Evolutionary conservation across 1,284 basidiomycete species (phyloP).

Genomic region (Sparassis latifolia): DNA sequence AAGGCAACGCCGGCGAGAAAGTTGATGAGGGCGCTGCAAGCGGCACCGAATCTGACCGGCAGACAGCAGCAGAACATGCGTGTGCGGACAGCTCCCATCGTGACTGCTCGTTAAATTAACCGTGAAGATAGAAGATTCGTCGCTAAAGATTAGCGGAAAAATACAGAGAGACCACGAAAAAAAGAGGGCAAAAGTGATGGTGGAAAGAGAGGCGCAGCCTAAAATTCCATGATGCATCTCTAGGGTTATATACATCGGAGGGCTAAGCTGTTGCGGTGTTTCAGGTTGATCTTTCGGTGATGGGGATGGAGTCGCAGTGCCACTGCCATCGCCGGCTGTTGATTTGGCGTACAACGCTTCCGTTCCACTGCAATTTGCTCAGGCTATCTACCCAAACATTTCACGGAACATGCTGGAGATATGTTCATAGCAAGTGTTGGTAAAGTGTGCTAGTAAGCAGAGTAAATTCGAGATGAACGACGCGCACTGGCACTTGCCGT

Average conservation of each 20-base stretch:
- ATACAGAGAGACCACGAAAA: conserved; percentile 11
- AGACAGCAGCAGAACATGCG: conserved; percentile 55
- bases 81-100: conserved; percentile 24
- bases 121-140: conserved; percentile 3
- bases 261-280: not conserved
- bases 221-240: not conserved
- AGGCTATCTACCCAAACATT: too few species aligned
- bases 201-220: conserved; percentile 20
- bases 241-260: not conserved
- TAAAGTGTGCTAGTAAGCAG: too few species aligned
- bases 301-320: not conserved
- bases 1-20: conserved; percentile 38
- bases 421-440: too few species aligned
- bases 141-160: conserved; percentile 6
- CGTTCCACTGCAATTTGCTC: too few species aligned
- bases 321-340: too few species aligned
- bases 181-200: conserved; percentile 13
- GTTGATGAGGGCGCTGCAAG: conserved; percentile 44
- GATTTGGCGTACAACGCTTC: too few species aligned
- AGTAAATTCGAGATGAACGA: too few species aligned
- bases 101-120: conserved; percentile 3
- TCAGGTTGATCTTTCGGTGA: not conserved
- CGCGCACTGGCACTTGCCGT: too few species aligned
- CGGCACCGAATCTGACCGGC: conserved; percentile 55
- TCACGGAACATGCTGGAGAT: too few species aligned